Percentiles rank a stretch among this genome's conserved stretches.
phyloP scores from a whole-genome alignment of 805 yeast genomes.

The Metschnikowia continentalis region DNA sequence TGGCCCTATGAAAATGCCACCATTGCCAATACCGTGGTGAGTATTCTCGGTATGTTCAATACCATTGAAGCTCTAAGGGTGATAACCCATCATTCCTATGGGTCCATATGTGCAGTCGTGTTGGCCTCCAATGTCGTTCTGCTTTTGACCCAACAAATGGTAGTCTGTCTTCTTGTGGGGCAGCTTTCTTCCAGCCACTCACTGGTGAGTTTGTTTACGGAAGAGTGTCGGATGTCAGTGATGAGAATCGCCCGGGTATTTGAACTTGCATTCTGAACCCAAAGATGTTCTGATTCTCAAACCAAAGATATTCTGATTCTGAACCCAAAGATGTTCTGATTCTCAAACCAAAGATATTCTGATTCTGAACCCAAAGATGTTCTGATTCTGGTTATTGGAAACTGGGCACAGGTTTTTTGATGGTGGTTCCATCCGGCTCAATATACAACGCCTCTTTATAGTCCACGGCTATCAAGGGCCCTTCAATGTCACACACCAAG shows the following conservation, averaged over 20 bases:
- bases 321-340: no score
- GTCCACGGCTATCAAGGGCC: conserved; percentile 78
- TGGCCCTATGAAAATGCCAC: conserved; percentile 91
- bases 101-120: conserved; percentile 6
- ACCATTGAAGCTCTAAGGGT: conserved; percentile 53
- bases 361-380: no score
- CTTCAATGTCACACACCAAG: conserved; percentile 65
- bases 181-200: background rate
- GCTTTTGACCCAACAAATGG: conserved; percentile 10
- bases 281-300: no score
- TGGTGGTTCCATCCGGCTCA: conserved; percentile 26
- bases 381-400: conserved; percentile 5
- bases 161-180: conserved; percentile 8
- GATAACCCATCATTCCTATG: conserved; percentile 10
- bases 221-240: conserved; percentile 3
- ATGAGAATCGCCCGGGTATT: background rate
- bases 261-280: background rate
- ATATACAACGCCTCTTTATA: conserved; percentile 36
- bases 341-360: no score
- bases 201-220: conserved; percentile 5
- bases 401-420: conserved; percentile 19
- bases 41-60: conserved; percentile 55
- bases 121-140: conserved; percentile 6
- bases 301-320: no score
- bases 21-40: conserved; percentile 55